Conservation (phyloP, 768 basidiomycete genomes). For the Guyanaporus albipodus region DNA sequence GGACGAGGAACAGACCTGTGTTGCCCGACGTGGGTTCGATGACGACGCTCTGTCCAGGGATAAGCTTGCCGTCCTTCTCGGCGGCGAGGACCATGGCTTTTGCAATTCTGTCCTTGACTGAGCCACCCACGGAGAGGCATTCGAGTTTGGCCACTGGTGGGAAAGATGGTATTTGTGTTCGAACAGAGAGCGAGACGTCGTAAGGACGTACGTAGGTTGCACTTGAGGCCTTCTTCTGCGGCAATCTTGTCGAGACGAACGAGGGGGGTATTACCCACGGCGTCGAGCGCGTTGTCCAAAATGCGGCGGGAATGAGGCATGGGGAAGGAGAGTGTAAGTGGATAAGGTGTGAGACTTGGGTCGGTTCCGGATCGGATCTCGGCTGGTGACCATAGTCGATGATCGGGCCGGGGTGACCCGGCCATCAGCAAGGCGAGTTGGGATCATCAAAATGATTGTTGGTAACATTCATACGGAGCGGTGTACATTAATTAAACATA, state of each 20-base stretch:
- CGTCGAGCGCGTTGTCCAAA: conserved; percentile 75
- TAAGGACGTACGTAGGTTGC: conserved; percentile 74
- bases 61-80: conserved; percentile 79
- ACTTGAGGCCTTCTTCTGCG: conserved; percentile 67
- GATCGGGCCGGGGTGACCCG: no score
- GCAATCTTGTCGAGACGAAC: conserved; percentile 82
- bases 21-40: conserved; percentile 97
- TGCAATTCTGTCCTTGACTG: conserved; percentile 94
- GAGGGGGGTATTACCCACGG: conserved; percentile 89
- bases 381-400: no score
- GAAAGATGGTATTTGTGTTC: not conserved
- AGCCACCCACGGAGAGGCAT: conserved; percentile 87
- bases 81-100: conserved; percentile 97
- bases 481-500: no score
- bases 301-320: conserved; percentile 43
- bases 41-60: conserved; percentile 84
- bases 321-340: not conserved
- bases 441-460: no score
- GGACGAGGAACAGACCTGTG: conserved; percentile 60
- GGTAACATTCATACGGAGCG: no score
- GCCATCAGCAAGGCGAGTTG: no score
- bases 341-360: not conserved
- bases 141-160: conserved; percentile 84
- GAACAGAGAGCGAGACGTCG: not conserved
- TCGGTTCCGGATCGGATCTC: conserved; percentile 10